phyloP scores from a whole-genome alignment of 2,329 filamentous ascomycete genomes.

The Penicillium paneum region DNA sequence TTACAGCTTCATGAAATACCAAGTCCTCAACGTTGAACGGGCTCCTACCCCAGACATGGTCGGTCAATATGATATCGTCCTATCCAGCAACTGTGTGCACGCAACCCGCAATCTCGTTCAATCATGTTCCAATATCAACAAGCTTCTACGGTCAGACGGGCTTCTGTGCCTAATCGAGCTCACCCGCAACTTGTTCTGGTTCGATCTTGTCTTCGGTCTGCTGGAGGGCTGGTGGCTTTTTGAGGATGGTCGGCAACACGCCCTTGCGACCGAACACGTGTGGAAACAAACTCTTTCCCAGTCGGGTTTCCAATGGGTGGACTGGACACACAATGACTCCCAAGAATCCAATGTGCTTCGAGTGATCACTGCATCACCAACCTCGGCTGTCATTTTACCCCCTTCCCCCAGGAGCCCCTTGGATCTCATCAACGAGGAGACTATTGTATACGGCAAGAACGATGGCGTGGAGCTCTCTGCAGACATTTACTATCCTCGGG shows the following conservation, averaged over 20 bases:
- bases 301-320: conserved; percentile 6
- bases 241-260: conserved; percentile 28
- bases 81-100: conserved; percentile 33
- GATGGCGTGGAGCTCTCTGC: not conserved
- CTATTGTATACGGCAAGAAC: not conserved
- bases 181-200: conserved; percentile 28
- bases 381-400: not conserved
- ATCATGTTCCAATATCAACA: conserved; percentile 17
- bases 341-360: conserved; percentile 7
- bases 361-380: conserved; percentile 2
- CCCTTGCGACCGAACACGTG: conserved; percentile 8
- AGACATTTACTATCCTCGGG: conserved; percentile 6
- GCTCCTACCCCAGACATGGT: conserved; percentile 6
- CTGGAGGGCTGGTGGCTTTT: conserved; percentile 41
- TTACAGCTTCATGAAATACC: conserved; percentile 13
- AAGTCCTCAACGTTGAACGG: conserved; percentile 13
- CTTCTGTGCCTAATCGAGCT: conserved; percentile 29
- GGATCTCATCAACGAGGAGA: not conserved
- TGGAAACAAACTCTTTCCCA: conserved; percentile 24
- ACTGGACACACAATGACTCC: conserved; percentile 3
- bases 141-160: conserved; percentile 27
- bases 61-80: conserved; percentile 19
- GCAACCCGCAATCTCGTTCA: conserved; percentile 22
- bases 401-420: not conserved
- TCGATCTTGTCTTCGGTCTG: conserved; percentile 34